These are phyloP conservation scores for Ceratobasidium sp. DNA, from an alignment of 1,284 basidiomycete genomes.

Conservation along the genomic window DNA sequence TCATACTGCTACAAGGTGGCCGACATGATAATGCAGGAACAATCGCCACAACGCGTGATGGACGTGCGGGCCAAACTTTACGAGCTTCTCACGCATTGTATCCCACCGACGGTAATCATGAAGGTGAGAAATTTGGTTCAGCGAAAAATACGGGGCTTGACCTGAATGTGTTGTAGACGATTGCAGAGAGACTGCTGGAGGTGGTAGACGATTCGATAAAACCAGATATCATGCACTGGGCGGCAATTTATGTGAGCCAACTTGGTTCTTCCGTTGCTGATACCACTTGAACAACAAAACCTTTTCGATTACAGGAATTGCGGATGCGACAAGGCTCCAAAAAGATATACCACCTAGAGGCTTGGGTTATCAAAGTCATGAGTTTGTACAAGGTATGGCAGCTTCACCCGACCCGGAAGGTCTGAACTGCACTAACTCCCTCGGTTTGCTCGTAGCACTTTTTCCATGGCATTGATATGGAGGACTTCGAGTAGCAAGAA, in stretches of 20 bases:
- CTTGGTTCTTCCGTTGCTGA: too few relatives aligned
- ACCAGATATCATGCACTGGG: slow-evolving; percentile 94
- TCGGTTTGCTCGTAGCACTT: slow-evolving; percentile 57
- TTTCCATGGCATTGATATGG: slow-evolving; percentile 70
- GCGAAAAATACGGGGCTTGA: not conserved
- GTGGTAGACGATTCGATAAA: slow-evolving; percentile 89
- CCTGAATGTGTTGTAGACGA: slow-evolving; percentile 67
- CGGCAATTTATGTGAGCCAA: slow-evolving; percentile 87
- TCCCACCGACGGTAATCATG: slow-evolving; percentile 91
- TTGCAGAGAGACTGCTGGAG: slow-evolving; percentile 86
- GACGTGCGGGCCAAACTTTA: slow-evolving; percentile 94
- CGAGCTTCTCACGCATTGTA: slow-evolving; percentile 96
- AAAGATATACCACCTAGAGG: slow-evolving; percentile 96
- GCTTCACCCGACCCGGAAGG: not conserved
- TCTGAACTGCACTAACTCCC: not conserved
- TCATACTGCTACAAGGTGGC: slow-evolving; percentile 95
- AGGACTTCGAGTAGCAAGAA: slow-evolving; percentile 63
- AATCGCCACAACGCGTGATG: slow-evolving; percentile 90
- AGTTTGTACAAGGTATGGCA: slow-evolving; percentile 56
- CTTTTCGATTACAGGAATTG: slow-evolving; percentile 70
- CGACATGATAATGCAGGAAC: slow-evolving; percentile 92
- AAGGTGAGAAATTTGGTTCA: slow-evolving; percentile 67
- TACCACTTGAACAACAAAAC: too few relatives aligned
- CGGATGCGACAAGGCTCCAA: slow-evolving; percentile 91
- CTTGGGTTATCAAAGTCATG: slow-evolving; percentile 90